Evolutionary conservation across 768 basidiomycete genomes (phyloP), one percentile per base, ranked within the genome.

Genomic region (Russula sp.): DNA sequence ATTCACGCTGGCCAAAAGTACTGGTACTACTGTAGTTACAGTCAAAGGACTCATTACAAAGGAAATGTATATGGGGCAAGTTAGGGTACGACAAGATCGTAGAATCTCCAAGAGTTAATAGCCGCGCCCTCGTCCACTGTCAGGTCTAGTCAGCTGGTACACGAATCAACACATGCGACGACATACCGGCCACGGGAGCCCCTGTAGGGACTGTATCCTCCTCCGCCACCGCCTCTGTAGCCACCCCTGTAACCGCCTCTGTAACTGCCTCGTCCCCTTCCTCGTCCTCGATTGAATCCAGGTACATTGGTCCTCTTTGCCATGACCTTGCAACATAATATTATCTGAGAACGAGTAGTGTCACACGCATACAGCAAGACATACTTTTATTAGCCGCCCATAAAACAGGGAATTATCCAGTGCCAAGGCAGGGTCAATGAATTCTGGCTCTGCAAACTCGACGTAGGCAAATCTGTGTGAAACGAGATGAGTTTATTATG

Each of bases 331-430:
- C 3, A 24, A 50, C 2, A 30, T 30, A 54, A 40, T 16, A 50
- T 28, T 36, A 13, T 60, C 13, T 49, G 0, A 40, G 36, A 8
- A 40, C 10, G 22, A 14, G 16, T 32, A 9, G 36, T 22, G 22
- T 34, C 24, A 28, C 13, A 22, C 52, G 1, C 16, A 14, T 20
- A n/a, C 16, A 48, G 10, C n/a, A 28, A n/a, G 9, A 71, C 82
- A 62, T 67, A 92, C 96, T 80, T 95, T 95, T 75, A 99, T 88
- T 73, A 95, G 76, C 70, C 97, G 84, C 28, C 94, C 94, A 61
- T 90, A 85, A 82, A 99, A 97, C 71, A 95, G 76, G n/a, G 92
- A 94, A 70, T 98, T 95, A 76, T 98, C 94, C 81, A 99, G 83
- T 16, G 94, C 87, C 67, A 97, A 72, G 14, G 96, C 94, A 65